Conservation (phyloP, 2,329 filamentous ascomycete species). For the Beauveria sp. region DNA sequence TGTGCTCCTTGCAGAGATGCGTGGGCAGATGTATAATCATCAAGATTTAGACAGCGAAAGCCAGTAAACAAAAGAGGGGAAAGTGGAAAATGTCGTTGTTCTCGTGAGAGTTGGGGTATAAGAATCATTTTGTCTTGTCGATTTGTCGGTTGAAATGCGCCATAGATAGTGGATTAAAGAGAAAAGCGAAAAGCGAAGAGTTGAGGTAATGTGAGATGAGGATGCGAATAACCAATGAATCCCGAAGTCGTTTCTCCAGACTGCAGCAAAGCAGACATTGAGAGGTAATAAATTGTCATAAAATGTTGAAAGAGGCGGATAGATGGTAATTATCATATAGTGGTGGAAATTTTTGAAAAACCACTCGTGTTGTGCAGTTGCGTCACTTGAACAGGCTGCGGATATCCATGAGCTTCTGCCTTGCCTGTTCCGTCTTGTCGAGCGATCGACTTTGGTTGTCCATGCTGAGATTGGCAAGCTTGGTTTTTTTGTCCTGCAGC, state of each 20-base stretch:
- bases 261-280: neutral
- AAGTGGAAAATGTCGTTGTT: neutral
- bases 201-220: neutral
- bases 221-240: neutral
- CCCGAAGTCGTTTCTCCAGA: neutral
- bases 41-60: neutral
- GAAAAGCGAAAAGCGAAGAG: conserved; percentile 22
- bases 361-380: neutral
- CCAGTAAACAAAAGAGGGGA: neutral
- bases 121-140: neutral
- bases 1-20: conserved; percentile 7
- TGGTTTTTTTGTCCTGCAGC: conserved; percentile 87
- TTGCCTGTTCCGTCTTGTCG: conserved; percentile 47
- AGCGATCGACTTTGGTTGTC: conserved; percentile 50
- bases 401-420: conserved; percentile 53
- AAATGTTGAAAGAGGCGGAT: neutral
- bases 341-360: neutral
- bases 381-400: conserved; percentile 49
- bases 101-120: conserved; percentile 12
- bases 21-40: conserved; percentile 1
- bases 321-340: neutral
- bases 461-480: conserved; percentile 81
- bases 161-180: conserved; percentile 3
- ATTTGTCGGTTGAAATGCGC: neutral
- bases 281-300: neutral